A percentile compares a stretch with the other conserved stretches of the same genome.
Evolutionary conservation across 345 rosid species (phyloP).

Genomic region (Hibiscus trionum): DNA sequence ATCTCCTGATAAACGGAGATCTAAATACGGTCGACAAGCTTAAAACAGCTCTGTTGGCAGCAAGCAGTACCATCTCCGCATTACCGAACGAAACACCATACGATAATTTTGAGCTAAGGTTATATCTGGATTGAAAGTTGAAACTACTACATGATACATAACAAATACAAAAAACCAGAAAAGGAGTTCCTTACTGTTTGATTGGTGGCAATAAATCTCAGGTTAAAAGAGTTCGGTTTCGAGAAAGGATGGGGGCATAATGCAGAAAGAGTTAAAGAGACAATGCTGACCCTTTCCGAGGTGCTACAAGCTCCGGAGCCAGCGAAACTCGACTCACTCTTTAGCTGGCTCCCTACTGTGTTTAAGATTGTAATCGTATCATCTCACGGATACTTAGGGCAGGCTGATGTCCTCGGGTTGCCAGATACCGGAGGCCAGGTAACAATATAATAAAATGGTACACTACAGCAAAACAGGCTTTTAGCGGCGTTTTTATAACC

Average conservation of each 20-base stretch:
- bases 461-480: too few relatives aligned
- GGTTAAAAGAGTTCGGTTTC: constrained; percentile 44
- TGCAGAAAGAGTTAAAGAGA: constrained; percentile 39
- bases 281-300: constrained; percentile 45
- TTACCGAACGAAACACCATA: constrained; percentile 50
- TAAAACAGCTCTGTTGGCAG: constrained; percentile 47
- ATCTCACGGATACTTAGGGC: constrained; percentile 90
- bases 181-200: background rate
- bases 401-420: constrained; percentile 80
- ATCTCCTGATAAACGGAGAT: constrained; percentile 57
- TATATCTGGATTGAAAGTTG: background rate
- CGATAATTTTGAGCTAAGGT: constrained; percentile 64
- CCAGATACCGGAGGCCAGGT: constrained; percentile 99
- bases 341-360: constrained; percentile 66
- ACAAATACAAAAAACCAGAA: background rate
- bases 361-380: constrained; percentile 84
- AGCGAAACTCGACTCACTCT: constrained; percentile 44
- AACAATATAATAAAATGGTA: background rate
- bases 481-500: too few relatives aligned
- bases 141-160: background rate
- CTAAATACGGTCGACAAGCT: constrained; percentile 58
- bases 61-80: constrained; percentile 35
- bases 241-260: constrained; percentile 64
- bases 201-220: constrained; percentile 2
- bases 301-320: constrained; percentile 49